Evolutionary conservation across 2,329 filamentous ascomycete species (phyloP).

Genomic region (Camillea tinctor): DNA sequence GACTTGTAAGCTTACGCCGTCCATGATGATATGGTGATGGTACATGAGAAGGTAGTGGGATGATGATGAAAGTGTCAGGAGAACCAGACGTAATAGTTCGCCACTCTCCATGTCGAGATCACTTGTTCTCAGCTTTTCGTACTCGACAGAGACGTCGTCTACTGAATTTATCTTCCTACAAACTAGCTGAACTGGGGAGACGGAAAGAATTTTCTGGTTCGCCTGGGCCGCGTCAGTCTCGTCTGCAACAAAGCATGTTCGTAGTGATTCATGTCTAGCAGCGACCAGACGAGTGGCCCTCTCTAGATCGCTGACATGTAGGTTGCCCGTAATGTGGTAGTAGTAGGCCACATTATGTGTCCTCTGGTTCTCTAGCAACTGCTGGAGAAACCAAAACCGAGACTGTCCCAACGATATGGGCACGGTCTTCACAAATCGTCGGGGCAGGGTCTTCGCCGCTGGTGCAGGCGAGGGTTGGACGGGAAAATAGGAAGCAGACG

Average conservation of each 20-base stretch:
- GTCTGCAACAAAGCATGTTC: constrained; percentile 32
- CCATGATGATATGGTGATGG: constrained; percentile 51
- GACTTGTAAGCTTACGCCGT: constrained; percentile 44
- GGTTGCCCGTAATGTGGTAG: constrained; percentile 30
- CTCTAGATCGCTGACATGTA: constrained; percentile 31
- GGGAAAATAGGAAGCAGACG: too few species aligned
- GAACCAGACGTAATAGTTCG: constrained; percentile 31
- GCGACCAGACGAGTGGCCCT: constrained; percentile 34
- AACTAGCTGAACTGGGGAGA: constrained; percentile 29
- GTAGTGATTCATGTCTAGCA: constrained; percentile 33
- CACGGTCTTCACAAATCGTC: constrained; percentile 25
- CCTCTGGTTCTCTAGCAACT: constrained; percentile 35
- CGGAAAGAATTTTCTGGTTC: constrained; percentile 25
- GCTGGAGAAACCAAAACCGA: constrained; percentile 39
- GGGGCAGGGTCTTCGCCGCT: background rate
- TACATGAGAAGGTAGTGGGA: constrained; percentile 42
- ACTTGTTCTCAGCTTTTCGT: constrained; percentile 31
- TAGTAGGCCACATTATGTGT: constrained; percentile 39
- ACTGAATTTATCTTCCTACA: constrained; percentile 16
- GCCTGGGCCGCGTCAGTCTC: constrained; percentile 19
- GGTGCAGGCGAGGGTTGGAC: too few species aligned
- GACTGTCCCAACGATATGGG: constrained; percentile 36
- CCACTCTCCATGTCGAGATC: constrained; percentile 39
- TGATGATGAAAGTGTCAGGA: constrained; percentile 35
- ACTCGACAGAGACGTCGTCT: constrained; percentile 29